Evolutionary conservation across 768 basidiomycete genomes (phyloP), one percentile per base, ranked within the genome.

Genomic region (Rickenella mellea): DNA sequence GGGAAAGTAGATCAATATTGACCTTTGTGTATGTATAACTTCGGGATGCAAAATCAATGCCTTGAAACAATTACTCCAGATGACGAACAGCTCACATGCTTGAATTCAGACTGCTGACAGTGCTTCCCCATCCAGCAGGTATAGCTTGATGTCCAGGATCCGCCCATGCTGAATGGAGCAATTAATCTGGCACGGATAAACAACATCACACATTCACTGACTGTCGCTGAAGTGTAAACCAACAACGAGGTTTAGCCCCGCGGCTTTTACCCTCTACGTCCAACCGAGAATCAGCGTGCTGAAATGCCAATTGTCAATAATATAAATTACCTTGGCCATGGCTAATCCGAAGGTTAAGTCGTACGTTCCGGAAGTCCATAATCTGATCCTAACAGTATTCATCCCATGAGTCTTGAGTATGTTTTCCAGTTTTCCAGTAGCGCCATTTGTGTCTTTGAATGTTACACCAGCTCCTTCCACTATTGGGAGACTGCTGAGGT

Each of bases 161-260:
- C 1, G 78, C 78, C 78, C 78, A 76, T 78, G 39, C 17, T 25
- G 14, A 26, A 11, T 12, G 36, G 26, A 27, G 21, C 10, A 14
- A 10, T 17, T 10, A 14, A 6, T 14, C 20, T 10, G 25, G 6
- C 11, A 17, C 17, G 12, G 20, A 21, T 19, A 41, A 29, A 42
- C 40, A 25, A 24, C 26, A 15, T 8, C 10, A 11, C 20, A 24
- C 27, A 60, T 68, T 22, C 46, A 76, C 75, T 75, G n/a, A n/a
- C 71, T 78, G 50, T 80, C 78, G 51, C 76, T 78, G 53, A 70
- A 79, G 48, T 81, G 78, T 35, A 80, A 54, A 49, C 80, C 76
- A 8, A 81, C 61, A 30, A 70, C 53, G 11, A 81, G 51, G 9
- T 62, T 61, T 73, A 80, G 68, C 9, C 76, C 76, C 9, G 73